Base-by-base conservation (phyloP, 139 green algal genomes). In the Chlorella sp. region DNA sequence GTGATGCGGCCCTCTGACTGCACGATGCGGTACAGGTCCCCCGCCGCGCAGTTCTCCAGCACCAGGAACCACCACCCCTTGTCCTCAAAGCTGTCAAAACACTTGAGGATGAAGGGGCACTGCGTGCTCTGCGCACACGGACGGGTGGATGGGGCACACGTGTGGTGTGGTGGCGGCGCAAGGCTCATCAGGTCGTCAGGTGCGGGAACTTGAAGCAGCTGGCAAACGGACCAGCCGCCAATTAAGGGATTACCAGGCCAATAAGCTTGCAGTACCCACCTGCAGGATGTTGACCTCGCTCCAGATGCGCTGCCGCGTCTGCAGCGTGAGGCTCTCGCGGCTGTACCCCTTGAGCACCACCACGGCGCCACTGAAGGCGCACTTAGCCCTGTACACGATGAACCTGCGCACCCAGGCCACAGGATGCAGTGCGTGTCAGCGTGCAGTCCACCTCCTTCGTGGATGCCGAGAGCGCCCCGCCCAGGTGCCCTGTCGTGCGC, bases 81-180 rank as follows among this genome's bases (percentile, higher is more conserved):
- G 70, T 86, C 81, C 71, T 86, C 81, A 63, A 86, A 86, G 2
- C 63, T 59, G 67, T 86, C 81, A 75, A 86, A 86, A 76, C 81
- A 86, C 67, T 86, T 86, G 31, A 78, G 60, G n/a, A 86, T 81
- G 81, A 86, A 86, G 32, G 81, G 81, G 74, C 81, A 86, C 32
- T 80, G 66, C 42, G 65, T 42, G 36, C 68, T 71, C 79, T 84
- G 67, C 59, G 78, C 17, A 55, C 42, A 55, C 42, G 42, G n/a
- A n/a, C n/a, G n/a, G n/a, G n/a, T n/a, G n/a, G n/a, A n/a, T n/a
- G n/a, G n/a, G n/a, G n/a, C n/a, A n/a, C n/a, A n/a, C n/a, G n/a
- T n/a, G n/a, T n/a, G n/a, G n/a, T n/a, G n/a, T n/a, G n/a, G n/a
- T n/a, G n/a, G n/a, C n/a, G n/a, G n/a, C n/a, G n/a, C n/a, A n/a